Base-by-base conservation (phyloP, 2,329 filamentous ascomycete genomes). In the Cephalotrichum gorgonifer region DNA sequence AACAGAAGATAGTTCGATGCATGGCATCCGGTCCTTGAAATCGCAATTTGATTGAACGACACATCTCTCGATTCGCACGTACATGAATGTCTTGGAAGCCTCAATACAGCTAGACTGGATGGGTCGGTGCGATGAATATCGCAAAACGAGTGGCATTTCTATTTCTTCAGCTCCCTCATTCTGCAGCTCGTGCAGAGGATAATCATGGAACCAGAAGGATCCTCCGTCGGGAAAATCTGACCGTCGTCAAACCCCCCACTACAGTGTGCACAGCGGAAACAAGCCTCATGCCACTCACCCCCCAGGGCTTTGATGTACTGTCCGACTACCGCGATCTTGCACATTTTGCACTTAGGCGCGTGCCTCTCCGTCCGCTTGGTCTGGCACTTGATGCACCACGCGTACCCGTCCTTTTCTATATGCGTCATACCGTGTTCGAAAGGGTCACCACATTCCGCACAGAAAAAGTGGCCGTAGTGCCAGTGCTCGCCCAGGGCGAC, bases 381-480 rank as follows among this genome's bases (percentile, higher is more conserved):
- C 70, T 97, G 91, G 63, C 93, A 98, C 22, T 78, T 78, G 43
- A 97, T 79, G 66, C 93, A 98, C 90, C 93, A 98, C 5, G 93
- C 93, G 65, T 95, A 97, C 9, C 91, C 91, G 56, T 97, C 91
- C 67, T 95, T 95, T 64, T 98, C 93, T 49, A 98, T 83, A 59
- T 84, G 81, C 43, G 79, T 83, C 68, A 75, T 78, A 52, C 78
- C 78, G 44, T 74, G 73, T 55, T 76, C 88, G 62, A 98, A 98
- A 0, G 93, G 91, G 69, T 98, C 91, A 56, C 93, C 93, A 63
- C 93, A 98, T 73, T 98, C 89, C 39, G 93, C 93, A 62, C 93
- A 98, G 76, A 98, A 98, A 71, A 98, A 98, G 68, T 98, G 93
- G 0, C 93, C 93, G 48, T 87, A 86, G 64, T 98, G 93, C 87